phyloP scores from a whole-genome alignment of 306 rosid species.

The Echinosophora koreensis region DNA sequence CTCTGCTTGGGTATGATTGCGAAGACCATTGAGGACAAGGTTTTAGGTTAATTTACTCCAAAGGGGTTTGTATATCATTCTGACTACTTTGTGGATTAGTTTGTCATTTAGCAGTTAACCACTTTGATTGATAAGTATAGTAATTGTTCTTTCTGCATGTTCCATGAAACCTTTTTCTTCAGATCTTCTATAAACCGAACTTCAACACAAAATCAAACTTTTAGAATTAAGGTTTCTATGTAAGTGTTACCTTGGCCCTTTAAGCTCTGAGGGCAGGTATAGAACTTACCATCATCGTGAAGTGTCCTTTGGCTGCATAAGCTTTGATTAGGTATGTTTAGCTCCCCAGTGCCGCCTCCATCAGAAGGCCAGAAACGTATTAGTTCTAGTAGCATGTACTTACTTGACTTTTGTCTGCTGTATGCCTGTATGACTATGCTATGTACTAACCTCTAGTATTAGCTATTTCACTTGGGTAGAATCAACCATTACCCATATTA shows the following conservation, averaged over 20 bases:
- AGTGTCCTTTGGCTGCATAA: neutral
- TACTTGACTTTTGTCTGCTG: no score
- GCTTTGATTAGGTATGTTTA: neutral
- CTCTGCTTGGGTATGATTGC: neutral
- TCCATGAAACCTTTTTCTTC: neutral
- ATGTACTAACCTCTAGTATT: neutral
- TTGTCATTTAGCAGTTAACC: neutral
- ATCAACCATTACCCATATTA: neutral
- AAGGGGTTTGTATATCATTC: constrained; percentile 22
- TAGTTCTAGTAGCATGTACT: neutral
- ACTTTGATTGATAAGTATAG: constrained; percentile 8
- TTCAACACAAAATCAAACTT: neutral
- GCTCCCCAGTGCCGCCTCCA: neutral
- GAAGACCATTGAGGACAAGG: neutral
- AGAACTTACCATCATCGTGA: neutral
- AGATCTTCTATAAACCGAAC: neutral
- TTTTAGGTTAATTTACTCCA: constrained; percentile 27
- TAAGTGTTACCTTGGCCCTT: constrained; percentile 4
- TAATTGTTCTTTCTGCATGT: neutral
- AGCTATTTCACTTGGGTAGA: neutral
- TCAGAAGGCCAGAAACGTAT: neutral
- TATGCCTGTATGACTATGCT: no score
- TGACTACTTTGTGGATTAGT: neutral
- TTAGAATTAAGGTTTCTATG: neutral
- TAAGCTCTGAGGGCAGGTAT: neutral